Conservation (phyloP, 1,139 yeast genomes). For the Pneumocystis murina region DNA sequence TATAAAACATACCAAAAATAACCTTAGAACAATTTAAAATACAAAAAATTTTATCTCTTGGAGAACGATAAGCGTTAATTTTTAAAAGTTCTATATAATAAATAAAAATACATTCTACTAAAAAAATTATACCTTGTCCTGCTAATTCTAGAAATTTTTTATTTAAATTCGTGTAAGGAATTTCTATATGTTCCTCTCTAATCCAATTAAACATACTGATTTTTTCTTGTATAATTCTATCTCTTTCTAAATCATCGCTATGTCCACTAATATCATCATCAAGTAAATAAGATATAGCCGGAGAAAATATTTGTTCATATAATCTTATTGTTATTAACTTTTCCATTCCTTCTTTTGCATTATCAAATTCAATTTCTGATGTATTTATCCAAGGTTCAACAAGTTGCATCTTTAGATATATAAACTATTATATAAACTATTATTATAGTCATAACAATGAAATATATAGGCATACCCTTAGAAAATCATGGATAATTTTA, state of each 20-base stretch:
- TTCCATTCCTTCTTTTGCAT: slow-evolving; percentile 83
- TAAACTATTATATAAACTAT: slow-evolving; percentile 27
- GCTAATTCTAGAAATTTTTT: slow-evolving; percentile 58
- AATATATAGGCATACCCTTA: slow-evolving; percentile 20
- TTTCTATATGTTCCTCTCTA: slow-evolving; percentile 64
- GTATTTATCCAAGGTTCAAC: slow-evolving; percentile 65
- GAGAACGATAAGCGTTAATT: slow-evolving; percentile 74
- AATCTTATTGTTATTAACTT: slow-evolving; percentile 80
- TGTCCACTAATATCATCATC: slow-evolving; percentile 36
- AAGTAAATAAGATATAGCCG: slow-evolving; percentile 36
- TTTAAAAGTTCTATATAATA: slow-evolving; percentile 43
- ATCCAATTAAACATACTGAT: slow-evolving; percentile 60
- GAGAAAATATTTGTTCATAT: slow-evolving; percentile 67
- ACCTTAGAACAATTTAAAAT: slow-evolving; percentile 83
- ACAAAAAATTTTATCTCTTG: slow-evolving; percentile 87
- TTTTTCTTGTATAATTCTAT: slow-evolving; percentile 40
- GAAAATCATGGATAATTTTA: slow-evolving; percentile 61
- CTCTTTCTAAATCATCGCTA: slow-evolving; percentile 48
- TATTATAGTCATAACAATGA: background rate
- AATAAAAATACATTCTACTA: background rate
- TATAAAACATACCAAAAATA: slow-evolving; percentile 42
- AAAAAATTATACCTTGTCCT: slow-evolving; percentile 23
- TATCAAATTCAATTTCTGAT: slow-evolving; percentile 45
- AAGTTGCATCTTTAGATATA: slow-evolving; percentile 46
- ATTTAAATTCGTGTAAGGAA: slow-evolving; percentile 19